A percentile compares a stretch with the other conserved stretches of the same genome.
Evolutionary conservation across 139 green algal species (phyloP).

Genomic region (Volvox reticuliferus): DNA sequence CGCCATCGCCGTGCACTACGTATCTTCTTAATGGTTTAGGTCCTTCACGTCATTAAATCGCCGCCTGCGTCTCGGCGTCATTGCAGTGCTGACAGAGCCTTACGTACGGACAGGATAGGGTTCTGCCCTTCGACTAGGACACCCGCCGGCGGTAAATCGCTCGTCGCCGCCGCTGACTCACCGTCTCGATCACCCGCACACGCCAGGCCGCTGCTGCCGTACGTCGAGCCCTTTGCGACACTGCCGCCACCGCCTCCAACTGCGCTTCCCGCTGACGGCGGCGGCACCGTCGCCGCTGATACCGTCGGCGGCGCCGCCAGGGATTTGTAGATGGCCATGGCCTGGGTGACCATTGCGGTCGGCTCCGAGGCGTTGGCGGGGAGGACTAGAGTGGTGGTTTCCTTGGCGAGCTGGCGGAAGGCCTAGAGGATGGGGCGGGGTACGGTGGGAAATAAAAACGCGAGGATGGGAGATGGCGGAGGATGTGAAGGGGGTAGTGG

Average conservation of each 20-base stretch:
- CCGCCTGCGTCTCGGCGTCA: background rate
- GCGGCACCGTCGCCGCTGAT: background rate
- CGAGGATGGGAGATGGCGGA: background rate
- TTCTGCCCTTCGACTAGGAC: constrained; percentile 3
- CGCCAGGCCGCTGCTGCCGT: background rate
- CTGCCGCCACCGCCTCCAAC: background rate
- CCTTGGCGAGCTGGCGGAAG: constrained; percentile 91
- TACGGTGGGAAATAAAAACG: background rate
- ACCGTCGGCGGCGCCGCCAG: background rate
- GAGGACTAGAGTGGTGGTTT: constrained; percentile 92
- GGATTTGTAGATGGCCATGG: constrained; percentile 37
- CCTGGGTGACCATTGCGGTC: constrained; percentile 89
- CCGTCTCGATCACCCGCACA: too few species aligned
- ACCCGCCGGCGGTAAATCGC: background rate
- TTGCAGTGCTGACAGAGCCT: background rate
- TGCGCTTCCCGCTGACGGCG: background rate
- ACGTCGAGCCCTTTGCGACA: background rate
- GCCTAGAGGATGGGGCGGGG: constrained; percentile 54
- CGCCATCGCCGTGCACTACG: too few species aligned
- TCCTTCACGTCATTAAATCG: too few species aligned
- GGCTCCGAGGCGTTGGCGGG: constrained; percentile 82
- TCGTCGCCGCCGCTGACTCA: background rate
- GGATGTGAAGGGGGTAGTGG: background rate
- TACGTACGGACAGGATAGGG: constrained; percentile 4
- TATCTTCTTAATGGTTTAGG: too few species aligned